phyloP scores from a whole-genome alignment of 805 yeast species.

The Ogataea populi-albae region DNA sequence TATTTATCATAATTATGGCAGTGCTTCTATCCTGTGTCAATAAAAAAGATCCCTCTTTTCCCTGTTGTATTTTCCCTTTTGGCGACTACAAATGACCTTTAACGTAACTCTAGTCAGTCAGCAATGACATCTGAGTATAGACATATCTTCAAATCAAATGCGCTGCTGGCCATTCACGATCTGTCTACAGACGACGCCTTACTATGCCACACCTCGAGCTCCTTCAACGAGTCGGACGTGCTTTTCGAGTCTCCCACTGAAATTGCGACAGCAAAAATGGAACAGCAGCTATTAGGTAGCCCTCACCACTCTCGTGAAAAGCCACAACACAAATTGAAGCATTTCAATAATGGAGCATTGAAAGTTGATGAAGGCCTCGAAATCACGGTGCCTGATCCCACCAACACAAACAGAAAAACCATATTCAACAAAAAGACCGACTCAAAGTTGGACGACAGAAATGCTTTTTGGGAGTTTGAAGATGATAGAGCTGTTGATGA shows the following conservation, averaged over 20 bases:
- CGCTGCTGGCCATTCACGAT: conserved; percentile 16
- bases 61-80: background rate
- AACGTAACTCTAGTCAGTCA: background rate
- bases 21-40: background rate
- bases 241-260: conserved; percentile 19
- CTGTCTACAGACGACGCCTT: conserved; percentile 8
- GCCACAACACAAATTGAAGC: no score
- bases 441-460: background rate
- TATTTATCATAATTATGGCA: no score
- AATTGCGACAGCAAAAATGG: conserved; percentile 10
- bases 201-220: conserved; percentile 13
- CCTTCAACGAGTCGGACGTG: conserved; percentile 18
- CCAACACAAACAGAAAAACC: conserved; percentile 1
- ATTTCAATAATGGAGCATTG: no score
- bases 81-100: background rate
- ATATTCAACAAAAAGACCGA: conserved; percentile 1
- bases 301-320: no score
- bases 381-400: conserved; percentile 1
- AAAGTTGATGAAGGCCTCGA: no score
- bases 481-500: background rate
- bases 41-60: conserved; percentile 1
- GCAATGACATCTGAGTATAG: conserved; percentile 7
- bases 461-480: conserved; percentile 9
- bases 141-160: conserved; percentile 16
- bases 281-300: background rate